Conservation (phyloP, 257 asterid species). For the Solanum medicagineum region DNA sequence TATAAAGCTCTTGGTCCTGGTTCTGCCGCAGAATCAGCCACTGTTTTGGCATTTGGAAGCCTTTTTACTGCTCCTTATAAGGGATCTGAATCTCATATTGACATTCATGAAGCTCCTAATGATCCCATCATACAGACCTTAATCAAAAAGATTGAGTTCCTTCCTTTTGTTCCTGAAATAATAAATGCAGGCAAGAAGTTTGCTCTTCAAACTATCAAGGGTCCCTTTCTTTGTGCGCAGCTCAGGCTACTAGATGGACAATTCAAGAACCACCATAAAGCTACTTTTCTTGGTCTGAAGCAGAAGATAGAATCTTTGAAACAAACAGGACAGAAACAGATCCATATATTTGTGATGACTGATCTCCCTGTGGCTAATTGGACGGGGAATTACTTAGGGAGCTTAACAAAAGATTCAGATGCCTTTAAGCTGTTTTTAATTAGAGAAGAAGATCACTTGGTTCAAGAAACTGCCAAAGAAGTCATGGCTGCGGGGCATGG, state of each 20-base stretch:
- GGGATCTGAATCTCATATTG: slow-evolving; percentile 80
- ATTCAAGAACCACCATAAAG: slow-evolving; percentile 71
- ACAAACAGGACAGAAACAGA: slow-evolving; percentile 40
- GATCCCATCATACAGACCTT: slow-evolving; percentile 45
- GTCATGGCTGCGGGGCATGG: slow-evolving; percentile 16
- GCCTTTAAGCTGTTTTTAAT: slow-evolving; percentile 41
- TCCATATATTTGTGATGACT: slow-evolving; percentile 82
- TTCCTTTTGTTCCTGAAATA: slow-evolving; percentile 68
- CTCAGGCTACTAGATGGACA: slow-evolving; percentile 91
- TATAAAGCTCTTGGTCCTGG: slow-evolving; percentile 58
- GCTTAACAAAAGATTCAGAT: slow-evolving; percentile 37
- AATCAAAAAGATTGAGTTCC: slow-evolving; percentile 49
- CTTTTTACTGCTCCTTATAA: slow-evolving; percentile 68
- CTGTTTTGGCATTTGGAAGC: slow-evolving; percentile 68
- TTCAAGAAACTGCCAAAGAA: slow-evolving; percentile 40
- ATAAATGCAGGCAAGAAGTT: slow-evolving; percentile 62
- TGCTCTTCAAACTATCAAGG: slow-evolving; percentile 37
- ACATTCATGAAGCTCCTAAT: slow-evolving; percentile 51
- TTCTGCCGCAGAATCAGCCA: slow-evolving; percentile 51
- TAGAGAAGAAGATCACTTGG: slow-evolving; percentile 42
- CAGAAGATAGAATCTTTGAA: slow-evolving; percentile 45
- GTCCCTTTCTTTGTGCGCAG: slow-evolving; percentile 79
- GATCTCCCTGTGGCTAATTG: slow-evolving; percentile 69
- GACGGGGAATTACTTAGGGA: slow-evolving; percentile 71
- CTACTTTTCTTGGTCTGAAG: slow-evolving; percentile 46